Conservation (phyloP, 768 basidiomycete species). For the Termitomyces sp. region DNA sequence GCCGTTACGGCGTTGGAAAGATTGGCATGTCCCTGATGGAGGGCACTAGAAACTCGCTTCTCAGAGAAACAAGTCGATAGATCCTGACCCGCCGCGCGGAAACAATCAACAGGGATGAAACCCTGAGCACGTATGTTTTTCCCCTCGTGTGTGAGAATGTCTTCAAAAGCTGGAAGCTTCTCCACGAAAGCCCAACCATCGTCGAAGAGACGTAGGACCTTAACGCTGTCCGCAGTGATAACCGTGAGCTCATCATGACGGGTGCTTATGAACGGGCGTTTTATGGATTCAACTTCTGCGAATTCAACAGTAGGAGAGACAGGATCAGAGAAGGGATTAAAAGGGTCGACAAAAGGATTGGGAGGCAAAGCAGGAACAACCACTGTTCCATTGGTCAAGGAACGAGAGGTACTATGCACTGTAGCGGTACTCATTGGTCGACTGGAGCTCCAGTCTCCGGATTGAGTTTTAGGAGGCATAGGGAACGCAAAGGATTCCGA, state of each 20-base stretch:
- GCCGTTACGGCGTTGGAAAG: neutral
- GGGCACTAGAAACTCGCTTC: slow-evolving; percentile 35
- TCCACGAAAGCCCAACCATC: slow-evolving; percentile 73
- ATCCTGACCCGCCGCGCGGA: slow-evolving; percentile 45
- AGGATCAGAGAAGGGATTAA: slow-evolving; percentile 35
- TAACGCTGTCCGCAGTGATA: slow-evolving; percentile 46
- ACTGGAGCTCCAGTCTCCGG: slow-evolving; percentile 19
- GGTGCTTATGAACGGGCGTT: slow-evolving; percentile 53
- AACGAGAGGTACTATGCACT: neutral
- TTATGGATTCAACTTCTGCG: slow-evolving; percentile 44
- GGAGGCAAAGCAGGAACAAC: slow-evolving; percentile 13
- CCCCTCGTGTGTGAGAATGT: slow-evolving; percentile 26
- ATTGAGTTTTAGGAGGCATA: slow-evolving; percentile 44
- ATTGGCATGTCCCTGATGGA: neutral
- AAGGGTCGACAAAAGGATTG: slow-evolving; percentile 28
- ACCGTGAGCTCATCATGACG: slow-evolving; percentile 61
- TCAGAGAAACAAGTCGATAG: slow-evolving; percentile 46
- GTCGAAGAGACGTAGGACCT: slow-evolving; percentile 52
- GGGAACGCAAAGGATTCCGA: slow-evolving; percentile 71
- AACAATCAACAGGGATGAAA: slow-evolving; percentile 69
- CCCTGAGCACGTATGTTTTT: slow-evolving; percentile 30
- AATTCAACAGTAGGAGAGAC: slow-evolving; percentile 25
- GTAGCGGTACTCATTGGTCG: slow-evolving; percentile 22
- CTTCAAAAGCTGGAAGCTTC: slow-evolving; percentile 27
- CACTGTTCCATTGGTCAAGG: slow-evolving; percentile 12